Base-by-base conservation (phyloP, 106 monocot species). In the Dendrobium huoshanense region DNA sequence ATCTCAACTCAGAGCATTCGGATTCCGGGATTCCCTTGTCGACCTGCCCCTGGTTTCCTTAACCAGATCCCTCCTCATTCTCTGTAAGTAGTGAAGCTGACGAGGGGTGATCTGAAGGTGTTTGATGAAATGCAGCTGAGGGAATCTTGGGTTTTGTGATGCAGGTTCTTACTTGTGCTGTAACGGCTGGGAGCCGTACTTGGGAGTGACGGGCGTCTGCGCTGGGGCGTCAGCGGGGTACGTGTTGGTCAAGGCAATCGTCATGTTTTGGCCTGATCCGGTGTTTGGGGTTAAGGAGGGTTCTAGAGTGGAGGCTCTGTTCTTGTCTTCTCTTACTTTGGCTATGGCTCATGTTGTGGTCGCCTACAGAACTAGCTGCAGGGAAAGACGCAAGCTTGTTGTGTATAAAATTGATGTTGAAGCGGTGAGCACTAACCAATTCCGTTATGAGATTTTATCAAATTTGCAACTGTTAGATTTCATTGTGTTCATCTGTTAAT, bases 331-430 rank as follows among this genome's bases (percentile, higher is more conserved):
- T 41, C 41, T 86, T 70, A 77, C 72, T 6, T 73, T 92, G 68
- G 89, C 89, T 25, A 72, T 84, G 47, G 92, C 92, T 7, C 92
- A 92, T 31, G 51, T 87, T 5, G 79, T 84, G 17, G 92, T 83
- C 7, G 92, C 92, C 1, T 89, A 92, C 65, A 29, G 80, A 72
- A 87, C 85, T 5, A 86, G 78, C 72, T 92, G 89, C 75, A 75
- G 92, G 74, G 85, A 89, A 81, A 61, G 89, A 72, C 65, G 92
- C 56, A 89, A 89, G 83, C 54, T 89, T 72, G 72, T 89, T 20
- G 89, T 92, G 25, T 92, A 82, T 77, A 85, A 85, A 77, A 92
- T 92, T 77, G 92, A 92, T 73, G 81, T 92, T n/a, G 92, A 92
- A 89, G 89, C 92, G 33, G 92, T 87, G 67, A 79, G 78, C 1